Evolutionary conservation across 2,329 filamentous ascomycete species (phyloP).

Genomic region (Talaromyces piceae): DNA sequence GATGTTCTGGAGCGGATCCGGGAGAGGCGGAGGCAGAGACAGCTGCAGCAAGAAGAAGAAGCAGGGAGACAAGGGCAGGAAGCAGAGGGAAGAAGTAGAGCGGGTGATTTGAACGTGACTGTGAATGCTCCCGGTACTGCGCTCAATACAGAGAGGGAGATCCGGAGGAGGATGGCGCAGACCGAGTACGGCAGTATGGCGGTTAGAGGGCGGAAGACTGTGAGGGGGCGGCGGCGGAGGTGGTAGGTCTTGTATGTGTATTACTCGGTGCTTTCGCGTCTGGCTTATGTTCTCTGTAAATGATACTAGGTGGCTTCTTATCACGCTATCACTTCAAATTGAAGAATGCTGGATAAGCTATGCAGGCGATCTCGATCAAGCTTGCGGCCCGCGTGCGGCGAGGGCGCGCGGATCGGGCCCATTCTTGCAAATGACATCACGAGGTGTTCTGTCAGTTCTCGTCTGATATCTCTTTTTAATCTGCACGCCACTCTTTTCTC

Average conservation of each 20-base stretch:
- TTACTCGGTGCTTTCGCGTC: too few species aligned
- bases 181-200: constrained; percentile 28
- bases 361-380: background rate
- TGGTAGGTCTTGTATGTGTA: background rate
- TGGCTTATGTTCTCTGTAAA: too few species aligned
- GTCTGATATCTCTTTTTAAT: background rate
- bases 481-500: background rate
- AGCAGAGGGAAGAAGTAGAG: background rate
- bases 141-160: constrained; percentile 4
- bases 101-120: constrained; percentile 1
- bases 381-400: background rate
- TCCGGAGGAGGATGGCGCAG: constrained; percentile 17
- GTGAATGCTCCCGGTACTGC: background rate
- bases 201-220: constrained; percentile 19
- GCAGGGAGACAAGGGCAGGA: background rate
- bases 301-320: too few species aligned
- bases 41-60: background rate
- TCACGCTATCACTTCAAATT: too few species aligned
- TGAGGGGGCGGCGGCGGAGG: background rate
- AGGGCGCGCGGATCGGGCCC: background rate
- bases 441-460: background rate
- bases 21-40: constrained; percentile 8
- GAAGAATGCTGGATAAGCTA: too few species aligned
- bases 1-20: constrained; percentile 24
- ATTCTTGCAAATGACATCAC: constrained; percentile 9